Evolutionary conservation across 2,329 filamentous ascomycete species (phyloP).

Genomic region (Kalmusia sp.): DNA sequence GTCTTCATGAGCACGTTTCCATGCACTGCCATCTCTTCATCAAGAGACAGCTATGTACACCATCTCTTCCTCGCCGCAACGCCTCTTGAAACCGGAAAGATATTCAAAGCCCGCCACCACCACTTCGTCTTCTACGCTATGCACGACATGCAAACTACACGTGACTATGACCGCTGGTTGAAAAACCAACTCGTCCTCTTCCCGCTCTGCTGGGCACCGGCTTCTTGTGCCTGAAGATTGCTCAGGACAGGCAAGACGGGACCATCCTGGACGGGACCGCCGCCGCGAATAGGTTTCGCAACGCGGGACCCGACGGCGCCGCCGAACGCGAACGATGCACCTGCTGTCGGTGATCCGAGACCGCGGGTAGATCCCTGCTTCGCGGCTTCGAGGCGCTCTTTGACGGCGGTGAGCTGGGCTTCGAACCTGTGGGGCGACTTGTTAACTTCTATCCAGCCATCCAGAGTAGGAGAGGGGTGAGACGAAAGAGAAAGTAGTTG

Average conservation of each 20-base stretch:
- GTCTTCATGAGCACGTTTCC: constrained; percentile 1
- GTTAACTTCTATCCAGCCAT: constrained; percentile 14
- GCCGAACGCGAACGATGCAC: constrained; percentile 70
- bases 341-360: constrained; percentile 67
- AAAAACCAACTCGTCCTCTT: constrained; percentile 81
- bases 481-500: not conserved
- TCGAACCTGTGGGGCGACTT: constrained; percentile 74
- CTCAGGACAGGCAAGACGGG: constrained; percentile 52
- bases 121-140: too few relatives aligned
- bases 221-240: constrained; percentile 59
- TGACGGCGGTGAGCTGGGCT: constrained; percentile 93
- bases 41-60: not conserved
- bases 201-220: constrained; percentile 56
- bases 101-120: not conserved
- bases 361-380: constrained; percentile 91
- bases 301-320: constrained; percentile 62
- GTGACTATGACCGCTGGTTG: constrained; percentile 57
- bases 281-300: constrained; percentile 68
- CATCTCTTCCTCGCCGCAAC: not conserved
- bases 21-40: not conserved
- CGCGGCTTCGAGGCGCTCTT: constrained; percentile 94
- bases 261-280: constrained; percentile 40
- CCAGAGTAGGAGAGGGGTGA: not conserved
- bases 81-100: not conserved
- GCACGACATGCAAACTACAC: not conserved